Evolutionary conservation across 176 grass and related monocot genomes (phyloP).

Genomic region (Eleusine coracana): DNA sequence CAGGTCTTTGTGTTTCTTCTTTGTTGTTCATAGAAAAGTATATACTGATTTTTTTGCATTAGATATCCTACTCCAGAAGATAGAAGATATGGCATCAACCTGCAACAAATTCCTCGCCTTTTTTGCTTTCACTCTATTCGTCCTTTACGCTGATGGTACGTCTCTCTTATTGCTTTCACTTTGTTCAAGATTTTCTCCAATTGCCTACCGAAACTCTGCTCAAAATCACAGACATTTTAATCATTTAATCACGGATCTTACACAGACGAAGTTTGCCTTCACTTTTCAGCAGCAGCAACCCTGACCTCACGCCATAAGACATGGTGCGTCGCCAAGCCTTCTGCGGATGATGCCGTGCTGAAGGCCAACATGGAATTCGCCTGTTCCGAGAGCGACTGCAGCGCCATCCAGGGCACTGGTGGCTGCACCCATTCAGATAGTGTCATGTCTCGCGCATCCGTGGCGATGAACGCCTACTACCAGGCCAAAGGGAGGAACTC

Average conservation of each 20-base stretch:
- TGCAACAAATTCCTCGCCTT: background rate
- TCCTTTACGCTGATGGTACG: constrained; percentile 8
- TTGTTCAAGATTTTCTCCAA: background rate
- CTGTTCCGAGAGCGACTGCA: constrained; percentile 58
- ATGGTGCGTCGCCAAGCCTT: constrained; percentile 65
- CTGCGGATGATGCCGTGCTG: background rate
- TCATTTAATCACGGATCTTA: background rate
- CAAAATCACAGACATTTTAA: background rate
- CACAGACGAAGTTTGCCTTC: background rate
- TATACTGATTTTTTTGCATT: background rate
- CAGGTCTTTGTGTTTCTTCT: background rate
- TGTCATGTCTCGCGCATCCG: constrained; percentile 29
- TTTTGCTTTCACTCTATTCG: constrained; percentile 13
- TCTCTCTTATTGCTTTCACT: background rate
- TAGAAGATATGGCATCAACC: constrained; percentile 27
- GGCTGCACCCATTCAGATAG: constrained; percentile 17
- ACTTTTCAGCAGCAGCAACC: background rate
- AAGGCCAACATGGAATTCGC: constrained; percentile 53
- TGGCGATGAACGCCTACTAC: constrained; percentile 68
- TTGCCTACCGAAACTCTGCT: background rate
- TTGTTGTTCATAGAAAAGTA: background rate
- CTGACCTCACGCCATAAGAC: constrained; percentile 35
- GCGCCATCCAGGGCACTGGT: constrained; percentile 33
- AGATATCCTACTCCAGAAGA: background rate
- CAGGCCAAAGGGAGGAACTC: constrained; percentile 51